Percentiles rank a stretch among this genome's conserved stretches.
Conservation (phyloP, 176 grass and related monocot species). For the Otatea glauca region DNA sequence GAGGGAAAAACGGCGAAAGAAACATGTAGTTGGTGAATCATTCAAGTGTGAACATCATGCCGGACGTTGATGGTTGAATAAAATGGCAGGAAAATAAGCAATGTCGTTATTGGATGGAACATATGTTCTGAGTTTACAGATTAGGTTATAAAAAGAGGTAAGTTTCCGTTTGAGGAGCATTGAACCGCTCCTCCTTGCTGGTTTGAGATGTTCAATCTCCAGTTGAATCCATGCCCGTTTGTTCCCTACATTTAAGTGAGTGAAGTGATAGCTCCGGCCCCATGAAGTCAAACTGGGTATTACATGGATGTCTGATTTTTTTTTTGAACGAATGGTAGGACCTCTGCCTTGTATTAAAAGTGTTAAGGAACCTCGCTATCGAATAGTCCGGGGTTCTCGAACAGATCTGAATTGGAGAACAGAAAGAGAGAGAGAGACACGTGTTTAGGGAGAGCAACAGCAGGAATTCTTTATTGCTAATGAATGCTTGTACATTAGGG, state of each 20-base stretch:
- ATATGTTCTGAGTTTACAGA: not conserved
- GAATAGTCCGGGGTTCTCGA: too few species aligned
- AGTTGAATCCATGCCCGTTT: not conserved
- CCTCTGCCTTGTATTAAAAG: too few species aligned
- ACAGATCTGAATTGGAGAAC: too few species aligned
- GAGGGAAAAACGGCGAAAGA: not conserved
- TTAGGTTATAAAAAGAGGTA: not conserved
- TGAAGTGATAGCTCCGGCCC: not conserved
- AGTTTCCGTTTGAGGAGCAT: not conserved
- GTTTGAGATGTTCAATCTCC: not conserved
- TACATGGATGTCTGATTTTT: not conserved
- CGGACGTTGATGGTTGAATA: not conserved
- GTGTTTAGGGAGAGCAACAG: too few species aligned
- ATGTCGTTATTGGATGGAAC: not conserved
- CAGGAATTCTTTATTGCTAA: too few species aligned
- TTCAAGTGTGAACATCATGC: not conserved
- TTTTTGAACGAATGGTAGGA: too few species aligned
- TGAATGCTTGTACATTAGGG: too few species aligned
- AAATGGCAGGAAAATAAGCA: not conserved
- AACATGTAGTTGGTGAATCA: not conserved
- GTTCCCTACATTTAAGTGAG: not conserved
- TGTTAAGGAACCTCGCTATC: too few species aligned
- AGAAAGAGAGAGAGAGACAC: too few species aligned
- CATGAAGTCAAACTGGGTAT: not conserved
- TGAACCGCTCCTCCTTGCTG: not conserved